Evolutionary conservation across 495 filamentous ascomycete genomes (phyloP).

Genomic region (Lophiotrema nucula): DNA sequence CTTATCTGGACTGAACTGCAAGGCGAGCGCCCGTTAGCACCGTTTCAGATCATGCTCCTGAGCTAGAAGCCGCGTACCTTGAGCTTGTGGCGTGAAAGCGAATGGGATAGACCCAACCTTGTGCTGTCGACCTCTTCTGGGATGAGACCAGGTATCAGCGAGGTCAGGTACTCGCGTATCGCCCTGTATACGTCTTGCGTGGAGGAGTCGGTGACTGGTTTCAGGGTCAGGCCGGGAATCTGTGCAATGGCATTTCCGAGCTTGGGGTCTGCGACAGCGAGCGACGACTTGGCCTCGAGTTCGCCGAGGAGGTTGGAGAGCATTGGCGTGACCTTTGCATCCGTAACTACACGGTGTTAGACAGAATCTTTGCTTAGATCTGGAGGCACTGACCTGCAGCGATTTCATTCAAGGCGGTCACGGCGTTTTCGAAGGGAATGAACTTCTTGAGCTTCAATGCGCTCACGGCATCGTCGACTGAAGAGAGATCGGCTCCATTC

Average conservation of each 20-base stretch:
- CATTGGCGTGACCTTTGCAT: constrained; percentile 92
- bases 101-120: constrained; percentile 93
- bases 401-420: constrained; percentile 81
- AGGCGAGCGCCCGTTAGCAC: too few relatives aligned
- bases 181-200: constrained; percentile 89
- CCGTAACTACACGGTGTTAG: too few relatives aligned
- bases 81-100: constrained; percentile 96
- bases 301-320: constrained; percentile 75
- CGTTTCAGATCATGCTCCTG: too few relatives aligned
- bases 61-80: too few relatives aligned
- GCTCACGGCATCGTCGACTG: constrained; percentile 80
- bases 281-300: constrained; percentile 92
- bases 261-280: constrained; percentile 94
- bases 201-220: constrained; percentile 78
- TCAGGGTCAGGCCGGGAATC: constrained; percentile 80
- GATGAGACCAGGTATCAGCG: constrained; percentile 84
- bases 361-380: too few relatives aligned
- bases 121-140: constrained; percentile 86
- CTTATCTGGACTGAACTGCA: constrained; percentile 98
- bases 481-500: constrained; percentile 71
- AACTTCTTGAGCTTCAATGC: constrained; percentile 94
- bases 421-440: constrained; percentile 79
- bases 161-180: constrained; percentile 84
- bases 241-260: constrained; percentile 91
- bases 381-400: too few relatives aligned